phyloP scores from a whole-genome alignment of 768 basidiomycete species.

The Lepiota subincarnata region DNA sequence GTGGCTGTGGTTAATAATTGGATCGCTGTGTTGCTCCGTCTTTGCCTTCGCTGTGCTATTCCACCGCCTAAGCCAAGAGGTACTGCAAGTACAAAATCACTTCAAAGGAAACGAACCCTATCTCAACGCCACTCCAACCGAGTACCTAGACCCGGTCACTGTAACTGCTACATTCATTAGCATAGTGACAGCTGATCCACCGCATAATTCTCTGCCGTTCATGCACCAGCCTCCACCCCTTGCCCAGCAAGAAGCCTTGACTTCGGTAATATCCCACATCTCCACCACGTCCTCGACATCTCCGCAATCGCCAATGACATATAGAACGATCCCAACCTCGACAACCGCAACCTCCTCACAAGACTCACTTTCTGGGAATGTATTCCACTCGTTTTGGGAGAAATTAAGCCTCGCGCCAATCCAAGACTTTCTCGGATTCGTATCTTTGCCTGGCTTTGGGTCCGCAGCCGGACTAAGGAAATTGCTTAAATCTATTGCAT shows the following conservation, averaged over 20 bases:
- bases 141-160: not conserved
- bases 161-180: not conserved
- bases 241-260: not conserved
- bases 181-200: not conserved
- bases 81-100: not conserved
- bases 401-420: not conserved
- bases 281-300: not conserved
- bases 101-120: not conserved
- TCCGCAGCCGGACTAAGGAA: not conserved
- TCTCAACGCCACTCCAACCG: not conserved
- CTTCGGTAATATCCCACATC: not conserved
- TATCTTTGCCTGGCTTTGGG: not conserved
- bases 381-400: not conserved
- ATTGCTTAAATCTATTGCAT: not conserved
- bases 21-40: constrained; percentile 18
- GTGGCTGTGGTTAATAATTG: constrained; percentile 1
- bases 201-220: not conserved
- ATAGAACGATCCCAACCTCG: not conserved
- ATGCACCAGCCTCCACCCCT: not conserved
- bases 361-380: not conserved
- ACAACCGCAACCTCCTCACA: not conserved
- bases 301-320: not conserved
- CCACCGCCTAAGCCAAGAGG: not conserved
- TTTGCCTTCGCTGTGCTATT: constrained; percentile 26
- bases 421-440: not conserved